Conservation (phyloP, 345 rosid genomes). For the Lumnitzera racemosa region DNA sequence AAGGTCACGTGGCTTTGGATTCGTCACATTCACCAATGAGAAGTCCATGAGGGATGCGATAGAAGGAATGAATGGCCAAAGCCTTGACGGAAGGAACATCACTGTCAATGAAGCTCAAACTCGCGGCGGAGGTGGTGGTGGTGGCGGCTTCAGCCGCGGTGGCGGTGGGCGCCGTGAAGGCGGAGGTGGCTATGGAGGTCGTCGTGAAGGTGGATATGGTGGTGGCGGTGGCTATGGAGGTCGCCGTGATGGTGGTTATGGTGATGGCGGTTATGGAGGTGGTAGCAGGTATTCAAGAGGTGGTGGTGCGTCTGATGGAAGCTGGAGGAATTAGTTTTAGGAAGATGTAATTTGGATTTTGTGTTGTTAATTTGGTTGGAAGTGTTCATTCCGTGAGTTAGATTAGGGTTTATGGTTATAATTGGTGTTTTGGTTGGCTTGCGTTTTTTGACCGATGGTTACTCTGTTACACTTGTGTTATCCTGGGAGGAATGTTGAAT, state of each 20-base stretch:
- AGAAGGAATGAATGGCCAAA: conserved; percentile 81
- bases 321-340: conserved; percentile 42
- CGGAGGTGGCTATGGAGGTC: conserved; percentile 31
- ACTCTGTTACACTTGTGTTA: background rate
- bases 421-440: background rate
- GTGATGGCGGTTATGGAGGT: conserved; percentile 24
- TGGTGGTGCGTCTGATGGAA: conserved; percentile 37
- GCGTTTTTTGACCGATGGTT: background rate
- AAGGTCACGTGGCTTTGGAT: conserved; percentile 77
- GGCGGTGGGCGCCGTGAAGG: conserved; percentile 29
- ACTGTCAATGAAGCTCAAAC: conserved; percentile 86
- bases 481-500: background rate
- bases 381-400: no score
- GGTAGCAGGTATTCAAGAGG: conserved; percentile 47
- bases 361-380: no score
- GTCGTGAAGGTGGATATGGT: conserved; percentile 30
- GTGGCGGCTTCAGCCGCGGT: conserved; percentile 29
- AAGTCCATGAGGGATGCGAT: conserved; percentile 81
- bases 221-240: conserved; percentile 23
- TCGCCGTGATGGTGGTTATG: conserved; percentile 35
- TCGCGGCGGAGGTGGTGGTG: conserved; percentile 47
- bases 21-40: conserved; percentile 72
- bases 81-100: conserved; percentile 73
- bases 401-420: background rate
- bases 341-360: background rate